Evolutionary conservation across 164 flowering plant species (phyloP), one percentile per base, ranked within the genome.

Genomic region (Vitis rupestris): DNA sequence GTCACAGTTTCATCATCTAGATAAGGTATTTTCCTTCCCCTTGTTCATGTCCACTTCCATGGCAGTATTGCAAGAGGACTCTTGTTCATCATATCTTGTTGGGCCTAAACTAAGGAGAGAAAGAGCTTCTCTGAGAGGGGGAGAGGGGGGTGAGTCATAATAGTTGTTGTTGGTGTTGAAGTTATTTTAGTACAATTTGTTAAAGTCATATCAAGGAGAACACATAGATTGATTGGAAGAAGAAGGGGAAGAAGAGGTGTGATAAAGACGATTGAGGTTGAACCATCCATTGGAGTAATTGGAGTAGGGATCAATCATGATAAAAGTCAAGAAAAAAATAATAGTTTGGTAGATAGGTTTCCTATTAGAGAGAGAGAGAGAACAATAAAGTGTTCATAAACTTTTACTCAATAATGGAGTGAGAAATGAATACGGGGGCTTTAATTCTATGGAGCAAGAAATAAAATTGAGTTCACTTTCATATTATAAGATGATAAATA

Each of bases 111-210:
- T 83, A 50, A 93, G 82, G 16, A 93, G 90, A 11, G 95, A 95
- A n/a, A 91, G 93, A 52, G 93, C 93, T 81, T 88, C 92, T 79
- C 74, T 87, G 8, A 84, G 80, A 37, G 97, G 97, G 14, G 97
- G 94, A 60, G 97, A 88, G 2, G 88, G 76, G 9, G 96, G 89
- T 23, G 23, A 23, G 23, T 23, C 23, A 23, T 23, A 23, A 23
- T 23, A 23, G 23, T 23, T 23, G 23, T 67, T 65, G 70, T 9
- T 66, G 50, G 72, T 68, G 60, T 16, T 66, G 71, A 19, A 70
- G 74, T 50, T 70, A 69, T 63, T 63, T 47, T 65, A 67, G 78
- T 64, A 70, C 61, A 52, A 74, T 53, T 79, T 67, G 75, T 65
- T 23, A 23, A 23, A 72, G 47, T 58, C 68, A 59, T 53, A 23